Percentiles rank a stretch among this genome's conserved stretches.
Evolutionary conservation across 345 rosid species (phyloP).

Genomic region (Aquilaria yunnanensis): DNA sequence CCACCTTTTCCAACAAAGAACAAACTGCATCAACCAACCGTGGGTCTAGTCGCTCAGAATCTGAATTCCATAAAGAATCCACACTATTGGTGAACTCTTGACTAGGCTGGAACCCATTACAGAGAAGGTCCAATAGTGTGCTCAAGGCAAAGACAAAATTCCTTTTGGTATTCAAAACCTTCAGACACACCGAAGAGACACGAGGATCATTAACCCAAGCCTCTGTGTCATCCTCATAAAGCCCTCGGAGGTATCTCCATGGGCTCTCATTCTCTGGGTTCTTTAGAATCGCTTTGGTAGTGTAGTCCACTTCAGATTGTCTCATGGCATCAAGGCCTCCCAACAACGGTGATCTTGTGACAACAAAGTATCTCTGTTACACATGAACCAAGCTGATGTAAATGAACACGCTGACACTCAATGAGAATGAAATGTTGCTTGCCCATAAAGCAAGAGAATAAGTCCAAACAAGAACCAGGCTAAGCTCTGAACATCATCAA

Average conservation of each 20-base stretch:
- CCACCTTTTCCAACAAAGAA: conserved; percentile 47
- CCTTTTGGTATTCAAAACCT: conserved; percentile 40
- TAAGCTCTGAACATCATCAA: neutral
- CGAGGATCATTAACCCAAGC: conserved; percentile 50
- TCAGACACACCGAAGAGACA: conserved; percentile 59
- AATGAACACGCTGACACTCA: neutral
- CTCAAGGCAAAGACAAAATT: conserved; percentile 56
- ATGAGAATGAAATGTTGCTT: neutral
- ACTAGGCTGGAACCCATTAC: conserved; percentile 54
- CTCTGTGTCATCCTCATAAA: conserved; percentile 48
- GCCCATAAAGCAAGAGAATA: neutral
- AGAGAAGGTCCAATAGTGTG: conserved; percentile 72
- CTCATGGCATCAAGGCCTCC: conserved; percentile 72
- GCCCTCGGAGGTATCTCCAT: conserved; percentile 84
- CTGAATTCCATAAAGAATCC: conserved; percentile 37
- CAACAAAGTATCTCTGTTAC: conserved; percentile 66
- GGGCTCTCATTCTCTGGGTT: conserved; percentile 81
- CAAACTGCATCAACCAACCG: conserved; percentile 53
- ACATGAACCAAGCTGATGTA: conserved; percentile 9
- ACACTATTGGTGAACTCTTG: conserved; percentile 54
- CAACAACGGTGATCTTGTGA: conserved; percentile 55
- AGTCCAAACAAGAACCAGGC: neutral
- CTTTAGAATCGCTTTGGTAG: conserved; percentile 46
- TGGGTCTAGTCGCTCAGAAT: conserved; percentile 23
- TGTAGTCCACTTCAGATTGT: conserved; percentile 67